Evolutionary conservation across 169 alveolate genomes (phyloP).

Genomic region (Plasmodium fragile): DNA sequence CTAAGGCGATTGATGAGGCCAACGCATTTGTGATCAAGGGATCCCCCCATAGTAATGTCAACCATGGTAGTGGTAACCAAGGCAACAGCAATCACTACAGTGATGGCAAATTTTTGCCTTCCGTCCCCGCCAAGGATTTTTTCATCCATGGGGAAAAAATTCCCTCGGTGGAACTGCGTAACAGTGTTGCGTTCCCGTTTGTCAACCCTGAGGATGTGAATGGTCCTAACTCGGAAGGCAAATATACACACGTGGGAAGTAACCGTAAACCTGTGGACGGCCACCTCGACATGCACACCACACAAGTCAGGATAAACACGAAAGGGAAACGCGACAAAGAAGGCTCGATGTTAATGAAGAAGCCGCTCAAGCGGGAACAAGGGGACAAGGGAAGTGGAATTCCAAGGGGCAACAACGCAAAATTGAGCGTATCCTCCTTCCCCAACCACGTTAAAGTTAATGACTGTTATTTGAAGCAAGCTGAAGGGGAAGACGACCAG

Average conservation of each 20-base stretch:
- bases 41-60: neutral
- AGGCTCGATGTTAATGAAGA: neutral
- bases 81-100: neutral
- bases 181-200: neutral
- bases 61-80: neutral
- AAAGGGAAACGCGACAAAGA: constrained; percentile 6
- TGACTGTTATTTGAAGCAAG: neutral
- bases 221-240: neutral
- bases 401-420: neutral
- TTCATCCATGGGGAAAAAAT: neutral
- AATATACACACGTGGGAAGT: neutral
- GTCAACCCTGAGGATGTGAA: neutral
- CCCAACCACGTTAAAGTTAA: neutral
- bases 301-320: constrained; percentile 1
- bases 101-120: neutral
- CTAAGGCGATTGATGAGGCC: neutral
- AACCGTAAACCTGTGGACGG: neutral
- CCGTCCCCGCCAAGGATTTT: neutral
- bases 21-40: neutral
- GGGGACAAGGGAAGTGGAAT: neutral
- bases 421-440: neutral
- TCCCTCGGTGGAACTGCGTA: neutral
- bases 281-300: neutral
- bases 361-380: neutral
- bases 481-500: neutral